Evolutionary conservation across 768 basidiomycete species (phyloP), one percentile per base, ranked within the genome.

Genomic region (Leccinum sublutescens): DNA sequence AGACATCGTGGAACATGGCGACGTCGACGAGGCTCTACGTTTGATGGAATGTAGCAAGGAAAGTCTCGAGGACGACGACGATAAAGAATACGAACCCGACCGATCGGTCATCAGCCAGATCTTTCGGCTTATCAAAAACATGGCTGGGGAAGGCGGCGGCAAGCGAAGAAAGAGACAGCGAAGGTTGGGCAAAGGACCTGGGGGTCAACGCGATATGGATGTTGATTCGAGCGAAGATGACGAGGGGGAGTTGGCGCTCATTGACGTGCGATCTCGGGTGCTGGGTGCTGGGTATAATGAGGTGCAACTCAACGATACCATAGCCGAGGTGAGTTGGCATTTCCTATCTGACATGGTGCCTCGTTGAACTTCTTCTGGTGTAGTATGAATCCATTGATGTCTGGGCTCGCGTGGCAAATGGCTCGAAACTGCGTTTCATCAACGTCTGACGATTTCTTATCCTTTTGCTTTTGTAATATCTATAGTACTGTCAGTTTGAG

Each of bases 1-100:
- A 53, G 85, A 89, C 66, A 77, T 77, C 2, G 97, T 98, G 43
- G 86, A 86, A 52, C 85, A 87, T 57, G 81, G 83, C 40, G 97
- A 99, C 70, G 95, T 99, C 12, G 95, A 98, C 68, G 97, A 98
- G 75, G 97, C 97, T 2, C 79, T 99, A 62, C 87, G 97, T 40
- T 78, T 99, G 61, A 98, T 99, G 95, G 93, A 95, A 59, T 93
- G 91, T 65, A 93, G 91, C 76, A 99, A 98, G 74, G 90, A 92
- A 68, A 93, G 88, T 68, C 77, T 99, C 65, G 80, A 86, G 56
- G 92, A 95, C 49, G 92, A 93, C 11, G 83, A 85, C 19, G 88
- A 89, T 47, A 80, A 81, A 48, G 88, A 85, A 34, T 76, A 77
- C 29, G 88, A 89, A 34, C 79, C 79, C 4, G 96, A 99, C 70